Percentiles rank a stretch among this genome's conserved stretches.
Conservation (phyloP, 257 asterid genomes). For the Sherardia arvensis region DNA sequence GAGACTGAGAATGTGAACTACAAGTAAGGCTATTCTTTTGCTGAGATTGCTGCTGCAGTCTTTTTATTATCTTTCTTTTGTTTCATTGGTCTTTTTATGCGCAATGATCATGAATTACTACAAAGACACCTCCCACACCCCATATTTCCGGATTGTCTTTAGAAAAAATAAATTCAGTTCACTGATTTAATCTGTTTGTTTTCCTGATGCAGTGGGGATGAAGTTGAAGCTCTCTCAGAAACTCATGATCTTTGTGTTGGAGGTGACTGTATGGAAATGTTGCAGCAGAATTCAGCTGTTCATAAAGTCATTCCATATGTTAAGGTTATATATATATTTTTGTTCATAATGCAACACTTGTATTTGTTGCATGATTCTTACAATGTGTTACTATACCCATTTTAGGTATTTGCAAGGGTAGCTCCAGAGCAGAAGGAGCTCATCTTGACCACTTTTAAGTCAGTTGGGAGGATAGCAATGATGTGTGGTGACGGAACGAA, state of each 20-base stretch:
- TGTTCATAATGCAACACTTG: background rate
- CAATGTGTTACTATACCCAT: slow-evolving; percentile 7
- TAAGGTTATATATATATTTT: slow-evolving; percentile 42
- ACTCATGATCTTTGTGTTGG: slow-evolving; percentile 83
- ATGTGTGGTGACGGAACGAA: slow-evolving; percentile 99
- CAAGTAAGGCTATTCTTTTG: slow-evolving; percentile 39
- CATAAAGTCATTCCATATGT: slow-evolving; percentile 85
- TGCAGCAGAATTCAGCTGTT: slow-evolving; percentile 69
- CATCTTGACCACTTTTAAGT: slow-evolving; percentile 82
- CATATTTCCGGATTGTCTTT: background rate
- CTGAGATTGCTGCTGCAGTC: no score
- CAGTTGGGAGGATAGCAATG: slow-evolving; percentile 89
- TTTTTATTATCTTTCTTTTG: background rate
- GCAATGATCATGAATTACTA: background rate
- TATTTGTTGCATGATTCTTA: slow-evolving; percentile 4
- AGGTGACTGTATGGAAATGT: slow-evolving; percentile 92
- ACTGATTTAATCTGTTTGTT: background rate
- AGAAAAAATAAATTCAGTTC: no score
- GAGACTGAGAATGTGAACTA: slow-evolving; percentile 47
- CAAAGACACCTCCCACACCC: no score
- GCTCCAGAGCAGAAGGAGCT: slow-evolving; percentile 99
- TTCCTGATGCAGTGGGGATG: slow-evolving; percentile 42
- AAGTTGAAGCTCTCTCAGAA: slow-evolving; percentile 75
- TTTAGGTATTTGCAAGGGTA: slow-evolving; percentile 95
- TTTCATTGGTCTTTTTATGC: background rate